A percentile compares a stretch with the other conserved stretches of the same genome.
Conservation (phyloP, 2,329 filamentous ascomycete genomes). For the Gaeumannomyces tritici region DNA sequence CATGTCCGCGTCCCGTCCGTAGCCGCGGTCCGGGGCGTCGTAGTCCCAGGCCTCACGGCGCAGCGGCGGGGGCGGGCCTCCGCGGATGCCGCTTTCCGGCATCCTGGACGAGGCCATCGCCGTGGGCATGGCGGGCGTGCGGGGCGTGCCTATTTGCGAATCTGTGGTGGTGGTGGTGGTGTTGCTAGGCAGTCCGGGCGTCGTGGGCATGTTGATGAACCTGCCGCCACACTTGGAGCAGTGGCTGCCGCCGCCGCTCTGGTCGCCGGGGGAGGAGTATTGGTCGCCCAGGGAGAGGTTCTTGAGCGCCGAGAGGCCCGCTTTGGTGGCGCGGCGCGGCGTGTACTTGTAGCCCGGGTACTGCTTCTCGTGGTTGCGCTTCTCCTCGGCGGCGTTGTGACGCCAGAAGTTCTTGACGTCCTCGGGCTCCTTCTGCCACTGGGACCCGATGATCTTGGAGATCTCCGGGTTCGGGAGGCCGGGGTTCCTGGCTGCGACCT, state of each 20-base stretch:
- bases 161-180: background rate
- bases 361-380: constrained; percentile 75
- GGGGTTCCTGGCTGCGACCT: constrained; percentile 74
- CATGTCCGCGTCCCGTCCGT: background rate
- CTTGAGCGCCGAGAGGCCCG: background rate
- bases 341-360: constrained; percentile 95
- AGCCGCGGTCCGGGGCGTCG: background rate
- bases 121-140: background rate
- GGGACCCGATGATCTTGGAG: constrained; percentile 90
- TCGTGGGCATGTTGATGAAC: constrained; percentile 52
- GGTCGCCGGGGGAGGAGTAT: background rate
- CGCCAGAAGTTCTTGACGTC: constrained; percentile 82
- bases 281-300: background rate
- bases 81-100: background rate
- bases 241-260: constrained; percentile 33
- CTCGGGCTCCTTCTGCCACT: constrained; percentile 73
- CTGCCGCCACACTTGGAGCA: constrained; percentile 66
- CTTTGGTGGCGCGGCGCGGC: constrained; percentile 55
- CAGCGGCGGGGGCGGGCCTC: background rate
- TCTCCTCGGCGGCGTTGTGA: constrained; percentile 83
- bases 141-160: background rate
- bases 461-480: constrained; percentile 91
- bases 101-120: background rate
- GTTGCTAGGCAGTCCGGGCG: constrained; percentile 23
- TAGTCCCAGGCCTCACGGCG: background rate